Conservation (phyloP, 1,139 yeast species). For the Casaregolazyma lundiana region DNA sequence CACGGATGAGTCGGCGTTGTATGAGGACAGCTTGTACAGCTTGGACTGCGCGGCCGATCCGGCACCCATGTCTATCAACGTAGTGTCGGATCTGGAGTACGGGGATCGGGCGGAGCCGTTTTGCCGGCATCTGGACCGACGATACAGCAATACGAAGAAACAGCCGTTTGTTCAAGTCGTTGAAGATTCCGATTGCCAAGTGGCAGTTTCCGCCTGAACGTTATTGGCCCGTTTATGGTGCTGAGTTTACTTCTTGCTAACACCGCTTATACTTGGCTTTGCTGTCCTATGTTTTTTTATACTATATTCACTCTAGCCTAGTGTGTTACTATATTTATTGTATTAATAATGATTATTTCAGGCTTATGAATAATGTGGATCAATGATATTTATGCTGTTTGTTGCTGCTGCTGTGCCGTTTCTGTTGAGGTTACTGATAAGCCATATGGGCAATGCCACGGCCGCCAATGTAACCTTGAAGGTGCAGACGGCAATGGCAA, state of each 20-base stretch:
- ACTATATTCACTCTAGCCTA: neutral
- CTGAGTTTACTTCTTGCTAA: neutral
- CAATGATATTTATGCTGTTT: too few relatives aligned
- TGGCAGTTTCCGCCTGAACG: neutral
- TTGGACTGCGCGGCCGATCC: slow-evolving; percentile 1
- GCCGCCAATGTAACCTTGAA: too few relatives aligned
- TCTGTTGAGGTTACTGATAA: too few relatives aligned
- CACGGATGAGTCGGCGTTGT: slow-evolving; percentile 3
- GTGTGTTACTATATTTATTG: neutral
- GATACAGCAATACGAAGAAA: neutral
- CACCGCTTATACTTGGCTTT: neutral
- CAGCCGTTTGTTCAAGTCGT: neutral
- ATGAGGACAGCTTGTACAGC: slow-evolving; percentile 3
- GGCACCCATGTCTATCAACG: slow-evolving; percentile 6
- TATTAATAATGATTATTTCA: neutral
- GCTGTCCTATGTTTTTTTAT: neutral
- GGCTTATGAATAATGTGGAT: too few relatives aligned
- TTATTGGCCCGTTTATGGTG: too few relatives aligned
- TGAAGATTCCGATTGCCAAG: neutral
- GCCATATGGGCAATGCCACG: too few relatives aligned
- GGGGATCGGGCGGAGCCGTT: slow-evolving; percentile 17
- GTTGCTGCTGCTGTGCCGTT: too few relatives aligned
- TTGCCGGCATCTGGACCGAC: slow-evolving; percentile 2
- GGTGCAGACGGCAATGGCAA: too few relatives aligned
- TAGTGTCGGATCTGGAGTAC: slow-evolving; percentile 18